A percentile compares a stretch with the other conserved stretches of the same genome.
Conservation (phyloP, 768 basidiomycete species). For the Termitomyces sp. region DNA sequence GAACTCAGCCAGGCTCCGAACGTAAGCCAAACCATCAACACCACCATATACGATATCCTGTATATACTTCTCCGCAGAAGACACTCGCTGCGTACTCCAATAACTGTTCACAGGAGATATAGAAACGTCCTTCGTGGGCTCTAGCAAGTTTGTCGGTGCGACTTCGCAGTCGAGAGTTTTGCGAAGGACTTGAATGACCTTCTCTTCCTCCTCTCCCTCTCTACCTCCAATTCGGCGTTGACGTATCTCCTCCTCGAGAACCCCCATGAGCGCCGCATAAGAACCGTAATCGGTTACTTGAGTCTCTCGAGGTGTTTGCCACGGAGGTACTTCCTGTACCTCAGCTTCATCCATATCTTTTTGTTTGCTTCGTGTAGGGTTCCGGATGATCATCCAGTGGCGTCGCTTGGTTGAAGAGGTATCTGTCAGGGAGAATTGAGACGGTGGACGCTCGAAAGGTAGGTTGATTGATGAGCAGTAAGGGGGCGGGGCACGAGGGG, state of each 20-base stretch:
- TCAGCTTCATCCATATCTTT: constrained; percentile 49
- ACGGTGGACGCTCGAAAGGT: constrained; percentile 9
- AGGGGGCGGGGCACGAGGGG: constrained; percentile 14
- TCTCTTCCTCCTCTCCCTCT: constrained; percentile 27
- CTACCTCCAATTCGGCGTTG: constrained; percentile 19
- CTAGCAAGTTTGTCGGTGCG: constrained; percentile 7
- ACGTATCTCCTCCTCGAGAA: constrained; percentile 38
- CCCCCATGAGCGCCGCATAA: constrained; percentile 47
- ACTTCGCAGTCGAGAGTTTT: constrained; percentile 31
- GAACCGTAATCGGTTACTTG: constrained; percentile 58
- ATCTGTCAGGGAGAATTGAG: constrained; percentile 18
- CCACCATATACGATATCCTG: constrained; percentile 78
- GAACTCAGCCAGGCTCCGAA: constrained; percentile 74
- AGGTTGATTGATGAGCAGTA: constrained; percentile 14
- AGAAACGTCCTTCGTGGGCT: constrained; percentile 1
- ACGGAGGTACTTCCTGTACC: constrained; percentile 27
- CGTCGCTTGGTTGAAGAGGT: constrained; percentile 31
- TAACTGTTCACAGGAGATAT: constrained; percentile 25
- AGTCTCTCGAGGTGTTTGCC: constrained; percentile 47
- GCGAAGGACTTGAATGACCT: constrained; percentile 26
- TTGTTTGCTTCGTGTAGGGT: constrained; percentile 39
- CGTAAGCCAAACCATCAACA: constrained; percentile 69
- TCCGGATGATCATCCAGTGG: constrained; percentile 60
- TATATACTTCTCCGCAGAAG: constrained; percentile 61
- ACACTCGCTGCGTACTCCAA: constrained; percentile 43